These are phyloP conservation scores for Coelastrella sp. DNA, from an alignment of 139 green algal genomes.

Conservation along the genomic window DNA sequence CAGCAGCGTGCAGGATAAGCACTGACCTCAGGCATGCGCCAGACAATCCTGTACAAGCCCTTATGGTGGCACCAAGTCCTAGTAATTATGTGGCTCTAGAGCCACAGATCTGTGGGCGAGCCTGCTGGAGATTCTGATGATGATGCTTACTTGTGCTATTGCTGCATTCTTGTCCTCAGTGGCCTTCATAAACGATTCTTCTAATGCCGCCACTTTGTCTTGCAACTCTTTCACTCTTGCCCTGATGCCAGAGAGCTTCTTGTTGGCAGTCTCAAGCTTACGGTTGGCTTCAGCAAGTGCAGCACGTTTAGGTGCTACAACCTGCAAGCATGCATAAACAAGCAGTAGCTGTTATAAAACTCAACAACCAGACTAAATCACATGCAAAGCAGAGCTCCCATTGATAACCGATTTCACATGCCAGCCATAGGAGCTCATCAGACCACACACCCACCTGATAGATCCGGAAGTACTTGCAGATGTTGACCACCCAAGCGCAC, in stretches of 20 bases:
- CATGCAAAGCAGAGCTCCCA: no score
- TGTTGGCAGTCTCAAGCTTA: conserved; percentile 86
- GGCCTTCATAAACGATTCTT: conserved; percentile 87
- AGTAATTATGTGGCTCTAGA: no score
- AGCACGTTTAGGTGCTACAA: conserved; percentile 91
- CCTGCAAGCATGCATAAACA: no score
- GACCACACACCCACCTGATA: conserved; percentile 90
- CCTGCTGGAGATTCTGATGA: no score
- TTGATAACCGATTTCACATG: no score
- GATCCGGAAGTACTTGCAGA: conserved; percentile 96
- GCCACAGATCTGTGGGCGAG: no score
- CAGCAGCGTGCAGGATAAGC: not conserved
- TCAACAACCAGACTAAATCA: no score
- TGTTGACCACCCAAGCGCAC: conserved; percentile 93
- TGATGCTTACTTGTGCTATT: conserved; percentile 63
- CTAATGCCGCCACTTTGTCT: conserved; percentile 81
- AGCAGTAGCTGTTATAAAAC: not conserved
- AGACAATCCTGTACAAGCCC: no score
- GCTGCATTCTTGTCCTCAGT: conserved; percentile 93
- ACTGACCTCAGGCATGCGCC: not conserved
- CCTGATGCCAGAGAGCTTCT: conserved; percentile 87
- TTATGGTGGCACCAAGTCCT: no score
- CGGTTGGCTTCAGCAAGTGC: conserved; percentile 87
- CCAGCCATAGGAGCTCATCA: no score
- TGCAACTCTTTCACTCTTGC: conserved; percentile 88